phyloP scores from a whole-genome alignment of 192 early-diverging fungal species.

The Backusella sp. region DNA sequence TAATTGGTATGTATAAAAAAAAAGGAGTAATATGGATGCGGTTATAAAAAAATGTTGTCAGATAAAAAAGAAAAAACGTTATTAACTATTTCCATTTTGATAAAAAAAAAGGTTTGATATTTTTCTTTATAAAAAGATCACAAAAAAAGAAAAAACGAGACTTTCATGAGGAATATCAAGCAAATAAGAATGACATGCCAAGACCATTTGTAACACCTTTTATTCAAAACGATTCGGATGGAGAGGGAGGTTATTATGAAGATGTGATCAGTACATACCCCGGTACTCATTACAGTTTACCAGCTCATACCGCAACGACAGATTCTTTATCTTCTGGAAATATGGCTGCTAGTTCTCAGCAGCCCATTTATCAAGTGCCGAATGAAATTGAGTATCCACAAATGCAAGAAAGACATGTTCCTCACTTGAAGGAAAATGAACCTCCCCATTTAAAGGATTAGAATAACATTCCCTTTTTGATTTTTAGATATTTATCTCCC shows the following conservation, averaged over 20 bases:
- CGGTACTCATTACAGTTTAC: background rate
- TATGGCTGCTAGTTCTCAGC: background rate
- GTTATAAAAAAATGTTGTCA: background rate
- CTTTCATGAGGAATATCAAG: background rate
- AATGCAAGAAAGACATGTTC: constrained; percentile 13
- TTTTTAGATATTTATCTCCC: background rate
- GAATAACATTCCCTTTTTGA: background rate
- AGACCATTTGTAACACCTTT: background rate
- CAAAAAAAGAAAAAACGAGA: background rate
- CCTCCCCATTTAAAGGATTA: constrained; percentile 10
- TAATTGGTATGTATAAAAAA: constrained; percentile 3
- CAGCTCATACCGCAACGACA: background rate
- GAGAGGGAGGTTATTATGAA: background rate
- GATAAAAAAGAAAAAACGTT: background rate
- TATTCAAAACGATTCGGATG: background rate
- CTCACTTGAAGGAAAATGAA: constrained; percentile 1
- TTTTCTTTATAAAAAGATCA: background rate
- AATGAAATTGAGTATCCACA: constrained; percentile 4
- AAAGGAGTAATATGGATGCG: background rate
- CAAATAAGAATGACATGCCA: background rate
- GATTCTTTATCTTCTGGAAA: constrained; percentile 2
- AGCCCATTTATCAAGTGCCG: background rate
- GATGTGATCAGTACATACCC: background rate
- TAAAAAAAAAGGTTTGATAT: background rate
- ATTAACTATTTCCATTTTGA: background rate